Conservation (phyloP, 2,329 filamentous ascomycete species). For the Aspergillus sp. region DNA sequence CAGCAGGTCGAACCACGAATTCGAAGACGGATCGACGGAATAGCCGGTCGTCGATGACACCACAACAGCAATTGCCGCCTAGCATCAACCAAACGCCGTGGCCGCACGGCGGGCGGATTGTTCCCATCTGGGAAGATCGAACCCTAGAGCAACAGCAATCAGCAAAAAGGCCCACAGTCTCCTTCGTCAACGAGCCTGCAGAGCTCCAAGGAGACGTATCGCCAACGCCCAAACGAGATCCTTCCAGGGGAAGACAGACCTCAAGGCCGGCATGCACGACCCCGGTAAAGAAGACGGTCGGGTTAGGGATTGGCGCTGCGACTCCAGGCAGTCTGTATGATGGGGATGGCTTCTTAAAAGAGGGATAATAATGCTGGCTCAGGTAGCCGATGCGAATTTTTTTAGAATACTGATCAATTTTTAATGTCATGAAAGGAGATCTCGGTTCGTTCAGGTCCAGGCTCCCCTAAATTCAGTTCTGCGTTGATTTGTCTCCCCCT, state of each 20-base stretch:
- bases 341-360: conserved; percentile 37
- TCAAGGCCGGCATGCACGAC: conserved; percentile 23
- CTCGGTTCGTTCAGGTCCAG: neutral
- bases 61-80: conserved; percentile 8
- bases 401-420: neutral
- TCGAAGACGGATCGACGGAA: neutral
- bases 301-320: conserved; percentile 30
- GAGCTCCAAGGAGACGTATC: conserved; percentile 11
- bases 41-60: neutral
- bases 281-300: conserved; percentile 27
- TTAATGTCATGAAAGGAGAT: neutral
- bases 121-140: conserved; percentile 43
- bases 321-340: conserved; percentile 51
- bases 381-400: conserved; percentile 1
- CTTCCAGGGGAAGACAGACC: conserved; percentile 11
- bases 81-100: conserved; percentile 6
- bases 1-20: conserved; percentile 9
- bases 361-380: conserved; percentile 20
- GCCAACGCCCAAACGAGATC: neutral
- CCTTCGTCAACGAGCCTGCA: conserved; percentile 13
- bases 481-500: conserved; percentile 1
- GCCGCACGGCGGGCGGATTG: conserved; percentile 23
- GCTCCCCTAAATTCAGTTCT: neutral
- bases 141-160: conserved; percentile 16
- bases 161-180: conserved; percentile 14